Evolutionary conservation across 257 asterid species (phyloP), one percentile per base, ranked within the genome.

Genomic region (Phtheirospermum japonicum): DNA sequence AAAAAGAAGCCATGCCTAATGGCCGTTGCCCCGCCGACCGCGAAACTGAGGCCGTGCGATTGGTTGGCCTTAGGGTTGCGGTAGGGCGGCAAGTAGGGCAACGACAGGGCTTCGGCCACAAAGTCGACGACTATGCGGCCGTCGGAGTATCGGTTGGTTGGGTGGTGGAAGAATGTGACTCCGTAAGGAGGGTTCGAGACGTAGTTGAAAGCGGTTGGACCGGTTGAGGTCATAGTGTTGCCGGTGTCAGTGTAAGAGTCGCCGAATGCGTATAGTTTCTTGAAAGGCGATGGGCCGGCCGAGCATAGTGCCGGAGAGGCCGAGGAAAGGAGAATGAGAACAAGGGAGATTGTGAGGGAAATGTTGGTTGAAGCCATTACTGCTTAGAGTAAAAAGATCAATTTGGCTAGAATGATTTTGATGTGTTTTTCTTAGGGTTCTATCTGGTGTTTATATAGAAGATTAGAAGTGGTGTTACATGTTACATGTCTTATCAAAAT

Each of bases 161-260:
- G 92, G 66, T 57, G 94, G 79, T 83, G 95, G 70, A 88, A 88
- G 77, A 69, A 88, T 0, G 96, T 83, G 50, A 68, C 32, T 2
- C 96, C 96, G 57, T 88, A 88, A 0, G 96, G 96, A 4, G 80
- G 85, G 71, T 53, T 81, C 0, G 96, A 88, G 3, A 80, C 95
- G 60, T 76, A 61, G 59, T 74, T 71, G 82, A 78, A 88, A 1
- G 82, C 71, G 30, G 69, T 62, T 0, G 96, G 95, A 0, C 96
- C 94, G 4, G 86, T 65, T 6, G 86, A 51, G 45, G 92, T 83
- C 17, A 40, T 60, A 16, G 95, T 88, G 77, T 88, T 88, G 31
- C 96, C 96, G 19, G 96, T 88, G 82, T 85, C 96, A 36, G 96
- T 88, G 75, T 68, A 88, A 48, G 96, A 88, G 73, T 88, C 96